A percentile compares a stretch with the other conserved stretches of the same genome.
Conservation (phyloP, 2,329 filamentous ascomycete species). For the Talaromyces sp. region DNA sequence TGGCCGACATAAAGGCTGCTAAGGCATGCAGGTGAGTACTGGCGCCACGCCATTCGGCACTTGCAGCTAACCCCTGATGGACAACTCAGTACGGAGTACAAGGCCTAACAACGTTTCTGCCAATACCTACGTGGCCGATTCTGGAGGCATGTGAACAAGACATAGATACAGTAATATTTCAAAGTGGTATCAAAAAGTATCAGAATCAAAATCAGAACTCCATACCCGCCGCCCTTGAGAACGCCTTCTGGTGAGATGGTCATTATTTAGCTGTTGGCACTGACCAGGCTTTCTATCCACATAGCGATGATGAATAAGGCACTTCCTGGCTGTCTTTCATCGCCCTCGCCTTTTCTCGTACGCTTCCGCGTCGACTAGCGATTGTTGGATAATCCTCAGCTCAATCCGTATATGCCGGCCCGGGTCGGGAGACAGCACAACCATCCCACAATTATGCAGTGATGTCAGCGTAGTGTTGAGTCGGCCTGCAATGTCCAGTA, state of each 20-base stretch:
- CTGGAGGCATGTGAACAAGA: background rate
- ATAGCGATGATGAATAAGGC: no score
- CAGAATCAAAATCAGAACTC: background rate
- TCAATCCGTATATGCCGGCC: background rate
- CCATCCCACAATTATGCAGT: background rate
- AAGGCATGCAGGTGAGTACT: background rate
- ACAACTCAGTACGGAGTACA: background rate
- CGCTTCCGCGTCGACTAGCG: background rate
- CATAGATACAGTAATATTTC: background rate
- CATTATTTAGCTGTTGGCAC: background rate
- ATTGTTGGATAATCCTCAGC: background rate
- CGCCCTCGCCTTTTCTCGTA: background rate
- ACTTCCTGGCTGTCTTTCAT: no score
- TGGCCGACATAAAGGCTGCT: background rate
- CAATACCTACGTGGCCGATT: background rate
- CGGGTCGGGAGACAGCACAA: background rate
- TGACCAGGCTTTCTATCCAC: background rate
- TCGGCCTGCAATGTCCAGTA: conserved; percentile 17
- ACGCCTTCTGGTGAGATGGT: background rate
- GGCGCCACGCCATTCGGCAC: background rate
- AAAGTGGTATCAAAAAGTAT: background rate
- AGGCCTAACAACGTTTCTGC: background rate
- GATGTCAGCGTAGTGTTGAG: conserved; percentile 8
- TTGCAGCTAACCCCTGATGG: background rate
- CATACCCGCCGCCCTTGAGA: background rate